phyloP scores from a whole-genome alignment of 305 asterid species.

The Fraxinus latifolia region DNA sequence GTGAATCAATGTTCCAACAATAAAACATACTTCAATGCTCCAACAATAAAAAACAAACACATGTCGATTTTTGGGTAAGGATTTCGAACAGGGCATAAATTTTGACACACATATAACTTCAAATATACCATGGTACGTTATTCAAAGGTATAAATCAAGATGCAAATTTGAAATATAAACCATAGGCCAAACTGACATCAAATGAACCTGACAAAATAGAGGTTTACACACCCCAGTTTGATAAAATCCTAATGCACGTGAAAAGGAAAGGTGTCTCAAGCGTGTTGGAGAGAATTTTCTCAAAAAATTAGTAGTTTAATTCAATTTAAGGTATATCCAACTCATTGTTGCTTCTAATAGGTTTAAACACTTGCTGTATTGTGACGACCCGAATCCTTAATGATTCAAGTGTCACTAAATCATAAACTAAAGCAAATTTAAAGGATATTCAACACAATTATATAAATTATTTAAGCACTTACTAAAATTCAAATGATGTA shows the following conservation, averaged over 20 bases:
- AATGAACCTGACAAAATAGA: not conserved
- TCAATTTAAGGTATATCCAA: not conserved
- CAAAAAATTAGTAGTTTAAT: not conserved
- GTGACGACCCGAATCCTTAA: too few relatives aligned
- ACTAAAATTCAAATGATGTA: too few relatives aligned
- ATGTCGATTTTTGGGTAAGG: not conserved
- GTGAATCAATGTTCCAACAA: not conserved
- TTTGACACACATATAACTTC: not conserved
- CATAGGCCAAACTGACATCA: not conserved
- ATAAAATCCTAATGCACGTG: not conserved
- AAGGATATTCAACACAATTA: too few relatives aligned
- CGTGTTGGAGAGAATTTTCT: not conserved
- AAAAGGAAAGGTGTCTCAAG: not conserved
- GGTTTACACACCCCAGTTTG: not conserved
- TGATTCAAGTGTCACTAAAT: too few relatives aligned
- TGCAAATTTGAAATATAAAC: not conserved
- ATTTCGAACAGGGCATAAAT: not conserved
- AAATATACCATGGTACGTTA: not conserved
- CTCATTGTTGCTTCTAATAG: not conserved
- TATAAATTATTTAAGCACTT: too few relatives aligned
- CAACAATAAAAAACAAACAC: not conserved
- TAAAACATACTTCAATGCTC: not conserved
- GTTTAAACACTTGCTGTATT: not conserved
- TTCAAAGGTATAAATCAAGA: not conserved
- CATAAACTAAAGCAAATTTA: too few relatives aligned